Conservation (phyloP, 164 flowering plant genomes). For the Litsea cubeba region DNA sequence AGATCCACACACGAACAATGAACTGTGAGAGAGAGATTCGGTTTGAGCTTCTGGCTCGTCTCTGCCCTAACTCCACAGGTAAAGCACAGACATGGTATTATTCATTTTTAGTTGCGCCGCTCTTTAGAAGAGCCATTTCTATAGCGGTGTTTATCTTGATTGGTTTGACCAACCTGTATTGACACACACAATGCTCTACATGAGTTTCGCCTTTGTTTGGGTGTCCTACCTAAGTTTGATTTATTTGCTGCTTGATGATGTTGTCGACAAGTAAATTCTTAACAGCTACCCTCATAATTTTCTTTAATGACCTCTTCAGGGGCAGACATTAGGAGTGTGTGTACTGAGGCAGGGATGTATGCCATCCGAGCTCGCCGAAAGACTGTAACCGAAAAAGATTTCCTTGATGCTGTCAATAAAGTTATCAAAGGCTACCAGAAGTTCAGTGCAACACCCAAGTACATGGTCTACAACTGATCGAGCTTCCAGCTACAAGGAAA, state of each 20-base stretch:
- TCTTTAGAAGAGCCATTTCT: not conserved
- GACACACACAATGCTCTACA: no score
- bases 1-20: conserved; percentile 36
- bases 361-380: conserved; percentile 92
- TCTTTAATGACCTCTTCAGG: conserved; percentile 34
- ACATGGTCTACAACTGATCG: conserved; percentile 83
- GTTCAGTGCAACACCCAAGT: conserved; percentile 96
- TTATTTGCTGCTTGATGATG: no score
- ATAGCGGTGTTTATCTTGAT: no score
- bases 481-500: not conserved
- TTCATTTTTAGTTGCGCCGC: not conserved
- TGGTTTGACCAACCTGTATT: no score
- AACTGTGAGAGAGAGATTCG: conserved; percentile 38
- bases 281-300: not conserved
- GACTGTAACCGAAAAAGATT: conserved; percentile 95
- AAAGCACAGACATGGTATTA: conserved; percentile 1
- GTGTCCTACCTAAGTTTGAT: no score
- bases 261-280: no score
- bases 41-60: conserved; percentile 90
- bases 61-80: conserved; percentile 99
- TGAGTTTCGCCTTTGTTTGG: no score
- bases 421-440: conserved; percentile 98
- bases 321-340: conserved; percentile 95
- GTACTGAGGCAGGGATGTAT: conserved; percentile 99
- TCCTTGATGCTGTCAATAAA: conserved; percentile 94